Percentiles rank a stretch among this genome's conserved stretches.
Conservation (phyloP, 2,329 filamentous ascomycete species). For the Graphilbum ipis-grandicollis region DNA sequence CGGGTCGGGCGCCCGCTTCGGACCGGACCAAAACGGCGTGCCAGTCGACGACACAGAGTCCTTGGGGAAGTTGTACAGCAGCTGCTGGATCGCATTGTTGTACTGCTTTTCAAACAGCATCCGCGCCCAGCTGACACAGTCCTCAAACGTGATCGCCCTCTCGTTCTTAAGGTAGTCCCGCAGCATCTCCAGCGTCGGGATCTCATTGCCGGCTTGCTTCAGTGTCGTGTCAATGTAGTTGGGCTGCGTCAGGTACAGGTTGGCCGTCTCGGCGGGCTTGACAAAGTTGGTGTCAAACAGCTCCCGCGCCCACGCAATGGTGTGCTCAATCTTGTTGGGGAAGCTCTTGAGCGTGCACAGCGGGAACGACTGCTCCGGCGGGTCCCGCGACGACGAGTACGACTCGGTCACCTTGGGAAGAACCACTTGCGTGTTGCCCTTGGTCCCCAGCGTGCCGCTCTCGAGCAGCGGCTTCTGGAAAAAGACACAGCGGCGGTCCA, state of each 20-base stretch:
- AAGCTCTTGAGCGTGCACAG: slow-evolving; percentile 98
- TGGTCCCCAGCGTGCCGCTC: slow-evolving; percentile 94
- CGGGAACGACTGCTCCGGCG: slow-evolving; percentile 94
- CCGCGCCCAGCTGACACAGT: slow-evolving; percentile 92
- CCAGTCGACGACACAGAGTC: slow-evolving; percentile 78
- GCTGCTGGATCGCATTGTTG: slow-evolving; percentile 88
- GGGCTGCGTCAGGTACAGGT: slow-evolving; percentile 79
- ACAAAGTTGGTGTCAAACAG: slow-evolving; percentile 90
- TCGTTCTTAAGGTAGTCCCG: slow-evolving; percentile 82
- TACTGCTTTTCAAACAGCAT: slow-evolving; percentile 92
- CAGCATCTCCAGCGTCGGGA: slow-evolving; percentile 78
- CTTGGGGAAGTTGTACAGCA: slow-evolving; percentile 94
- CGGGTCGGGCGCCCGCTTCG: slow-evolving; percentile 86
- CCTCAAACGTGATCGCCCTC: slow-evolving; percentile 81
- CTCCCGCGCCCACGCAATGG: slow-evolving; percentile 94
- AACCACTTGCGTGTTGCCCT: slow-evolving; percentile 95
- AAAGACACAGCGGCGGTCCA: slow-evolving; percentile 91
- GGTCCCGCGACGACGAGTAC: slow-evolving; percentile 88
- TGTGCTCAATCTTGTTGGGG: slow-evolving; percentile 96
- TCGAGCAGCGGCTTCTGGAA: slow-evolving; percentile 95
- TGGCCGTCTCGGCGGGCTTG: slow-evolving; percentile 83
- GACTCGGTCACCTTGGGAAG: slow-evolving; percentile 85
- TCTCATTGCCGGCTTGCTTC: slow-evolving; percentile 89
- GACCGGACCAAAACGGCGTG: slow-evolving; percentile 92
- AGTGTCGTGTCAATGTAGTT: slow-evolving; percentile 77